These are phyloP conservation scores for Tephrocybe sp. DNA, from an alignment of 768 basidiomycete genomes.

Conservation along the genomic window DNA sequence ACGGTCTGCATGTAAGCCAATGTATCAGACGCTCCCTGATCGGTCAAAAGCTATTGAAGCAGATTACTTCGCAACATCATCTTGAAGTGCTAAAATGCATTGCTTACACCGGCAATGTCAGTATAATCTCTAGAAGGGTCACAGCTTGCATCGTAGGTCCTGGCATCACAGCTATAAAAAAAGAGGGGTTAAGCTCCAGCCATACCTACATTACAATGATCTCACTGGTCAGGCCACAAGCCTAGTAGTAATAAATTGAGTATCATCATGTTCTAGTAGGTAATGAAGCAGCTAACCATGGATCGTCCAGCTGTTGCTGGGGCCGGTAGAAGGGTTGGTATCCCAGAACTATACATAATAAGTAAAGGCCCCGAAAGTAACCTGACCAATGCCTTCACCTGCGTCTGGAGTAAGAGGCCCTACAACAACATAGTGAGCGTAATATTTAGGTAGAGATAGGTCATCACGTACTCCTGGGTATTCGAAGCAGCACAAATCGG, in stretches of 20 bases:
- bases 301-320: slow-evolving; percentile 69
- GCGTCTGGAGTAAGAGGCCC: slow-evolving; percentile 60
- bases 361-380: neutral
- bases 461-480: slow-evolving; percentile 53
- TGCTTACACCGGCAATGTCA: slow-evolving; percentile 28
- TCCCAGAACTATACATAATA: slow-evolving; percentile 65
- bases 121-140: slow-evolving; percentile 38
- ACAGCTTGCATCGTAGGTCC: slow-evolving; percentile 34
- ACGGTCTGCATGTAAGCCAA: slow-evolving; percentile 57
- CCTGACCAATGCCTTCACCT: slow-evolving; percentile 22
- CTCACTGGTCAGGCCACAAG: slow-evolving; percentile 15
- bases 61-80: slow-evolving; percentile 19
- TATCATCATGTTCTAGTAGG: slow-evolving; percentile 2
- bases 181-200: neutral
- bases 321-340: slow-evolving; percentile 62
- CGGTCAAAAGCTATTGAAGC: slow-evolving; percentile 47
- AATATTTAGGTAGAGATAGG: neutral
- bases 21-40: slow-evolving; percentile 59
- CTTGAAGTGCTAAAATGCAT: neutral
- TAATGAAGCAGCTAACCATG: slow-evolving; percentile 44
- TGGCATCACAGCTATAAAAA: slow-evolving; percentile 50
- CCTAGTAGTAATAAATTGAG: slow-evolving; percentile 36
- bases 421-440: slow-evolving; percentile 23
- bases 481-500: slow-evolving; percentile 65
- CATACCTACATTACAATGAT: neutral